Conservation (phyloP, 108 stramenopile genomes). For the Conticribra guillardii region DNA sequence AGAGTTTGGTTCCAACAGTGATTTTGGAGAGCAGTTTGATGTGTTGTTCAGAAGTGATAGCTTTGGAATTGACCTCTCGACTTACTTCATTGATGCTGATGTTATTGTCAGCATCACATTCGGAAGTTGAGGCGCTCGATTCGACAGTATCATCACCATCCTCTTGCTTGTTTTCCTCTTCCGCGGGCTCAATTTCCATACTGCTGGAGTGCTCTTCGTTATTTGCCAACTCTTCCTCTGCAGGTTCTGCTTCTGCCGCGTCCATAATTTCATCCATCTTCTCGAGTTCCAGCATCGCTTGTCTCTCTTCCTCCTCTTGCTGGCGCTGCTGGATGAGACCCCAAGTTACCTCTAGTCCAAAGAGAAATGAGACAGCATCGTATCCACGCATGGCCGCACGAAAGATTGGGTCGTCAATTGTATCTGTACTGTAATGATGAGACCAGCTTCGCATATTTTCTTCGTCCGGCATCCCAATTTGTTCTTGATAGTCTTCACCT, state of each 20-base stretch:
- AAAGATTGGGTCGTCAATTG: conserved; percentile 94
- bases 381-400: conserved; percentile 87
- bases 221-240: background rate
- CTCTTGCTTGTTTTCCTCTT: background rate
- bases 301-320: conserved; percentile 86
- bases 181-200: background rate
- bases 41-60: background rate
- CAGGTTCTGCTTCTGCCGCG: background rate
- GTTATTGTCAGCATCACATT: background rate
- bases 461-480: conserved; percentile 94
- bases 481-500: conserved; percentile 89
- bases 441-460: conserved; percentile 94
- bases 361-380: conserved; percentile 92
- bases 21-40: background rate
- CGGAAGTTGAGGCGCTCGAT: background rate
- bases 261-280: conserved; percentile 34
- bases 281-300: conserved; percentile 71
- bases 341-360: conserved; percentile 96
- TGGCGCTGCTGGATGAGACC: conserved; percentile 86
- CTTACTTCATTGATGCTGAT: too few species aligned
- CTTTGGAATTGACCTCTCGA: background rate
- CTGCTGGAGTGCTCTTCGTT: background rate
- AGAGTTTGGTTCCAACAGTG: background rate
- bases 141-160: background rate
- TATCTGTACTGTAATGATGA: conserved; percentile 91